These are phyloP conservation scores for Saccharomyces hybrid DNA, from an alignment of 1,139 yeast species.

Conservation along the genomic window DNA sequence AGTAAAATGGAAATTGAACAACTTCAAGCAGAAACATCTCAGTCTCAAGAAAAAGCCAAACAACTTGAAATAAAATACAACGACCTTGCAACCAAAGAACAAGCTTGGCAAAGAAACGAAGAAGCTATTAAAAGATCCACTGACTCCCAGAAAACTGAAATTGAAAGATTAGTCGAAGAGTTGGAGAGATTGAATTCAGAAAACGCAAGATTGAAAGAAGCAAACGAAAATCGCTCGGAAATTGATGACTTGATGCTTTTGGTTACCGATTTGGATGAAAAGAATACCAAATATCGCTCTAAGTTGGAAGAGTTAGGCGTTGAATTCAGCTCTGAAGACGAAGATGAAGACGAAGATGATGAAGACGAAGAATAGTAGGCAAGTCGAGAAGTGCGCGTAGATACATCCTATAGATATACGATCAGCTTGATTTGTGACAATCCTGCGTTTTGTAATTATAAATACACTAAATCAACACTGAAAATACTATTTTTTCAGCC, in stretches of 20 bases:
- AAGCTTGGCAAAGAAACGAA: not conserved
- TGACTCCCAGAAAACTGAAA: not conserved
- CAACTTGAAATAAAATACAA: not conserved
- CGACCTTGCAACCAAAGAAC: not conserved
- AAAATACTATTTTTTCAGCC: no score
- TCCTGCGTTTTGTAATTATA: no score
- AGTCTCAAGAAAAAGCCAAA: not conserved
- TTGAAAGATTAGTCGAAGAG: not conserved
- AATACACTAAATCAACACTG: no score
- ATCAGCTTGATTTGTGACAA: not conserved
- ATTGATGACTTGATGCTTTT: constrained; percentile 70
- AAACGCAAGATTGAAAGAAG: constrained; percentile 11
- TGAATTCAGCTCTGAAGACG: constrained; percentile 47
- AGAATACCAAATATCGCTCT: constrained; percentile 50
- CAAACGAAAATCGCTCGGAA: constrained; percentile 34
- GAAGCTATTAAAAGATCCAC: not conserved
- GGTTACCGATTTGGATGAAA: constrained; percentile 68
- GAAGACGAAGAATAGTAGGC: not conserved
- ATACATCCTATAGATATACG: not conserved
- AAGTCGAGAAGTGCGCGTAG: not conserved
- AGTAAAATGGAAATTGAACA: constrained; percentile 3
- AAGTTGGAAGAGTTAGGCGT: constrained; percentile 44
- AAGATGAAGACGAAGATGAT: constrained; percentile 14
- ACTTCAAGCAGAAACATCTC: constrained; percentile 5
- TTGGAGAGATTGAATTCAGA: constrained; percentile 7